Evolutionary conservation across 1,284 basidiomycete species (phyloP).

Genomic region (Gymnopus androsaceus): DNA sequence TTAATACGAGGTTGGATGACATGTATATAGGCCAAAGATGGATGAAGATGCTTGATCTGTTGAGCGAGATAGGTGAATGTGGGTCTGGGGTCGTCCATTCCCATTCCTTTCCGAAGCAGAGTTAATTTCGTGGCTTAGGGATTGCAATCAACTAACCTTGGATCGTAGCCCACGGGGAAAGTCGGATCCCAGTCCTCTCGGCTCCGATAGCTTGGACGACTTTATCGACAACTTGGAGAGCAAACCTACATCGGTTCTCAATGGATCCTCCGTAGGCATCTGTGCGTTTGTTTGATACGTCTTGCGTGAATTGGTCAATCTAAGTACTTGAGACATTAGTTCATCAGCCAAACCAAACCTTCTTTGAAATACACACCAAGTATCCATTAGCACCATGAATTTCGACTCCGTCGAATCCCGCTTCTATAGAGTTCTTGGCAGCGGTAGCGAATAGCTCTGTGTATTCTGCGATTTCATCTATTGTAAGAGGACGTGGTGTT

Average conservation of each 20-base stretch:
- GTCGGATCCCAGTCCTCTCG: no score
- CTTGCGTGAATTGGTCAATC: conserved; percentile 46
- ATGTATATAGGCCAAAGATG: conserved; percentile 51
- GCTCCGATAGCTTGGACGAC: no score
- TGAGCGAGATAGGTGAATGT: conserved; percentile 36
- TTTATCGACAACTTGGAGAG: conserved; percentile 48
- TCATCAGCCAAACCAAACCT: no score
- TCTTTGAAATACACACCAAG: conserved; percentile 20
- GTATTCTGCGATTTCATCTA: conserved; percentile 45
- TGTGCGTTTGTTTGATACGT: conserved; percentile 47
- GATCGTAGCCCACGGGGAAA: conserved; percentile 48
- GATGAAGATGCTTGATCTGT: conserved; percentile 29
- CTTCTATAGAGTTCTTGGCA: conserved; percentile 47
- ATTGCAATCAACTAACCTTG: conserved; percentile 27
- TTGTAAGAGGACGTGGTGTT: conserved; percentile 34
- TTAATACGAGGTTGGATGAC: conserved; percentile 37
- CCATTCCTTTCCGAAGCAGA: conserved; percentile 33
- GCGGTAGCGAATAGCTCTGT: conserved; percentile 37
- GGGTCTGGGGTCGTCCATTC: conserved; percentile 41
- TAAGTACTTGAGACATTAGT: no score
- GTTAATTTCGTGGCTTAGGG: not conserved
- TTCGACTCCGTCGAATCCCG: no score
- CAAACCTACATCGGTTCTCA: conserved; percentile 52
- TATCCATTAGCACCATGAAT: conserved; percentile 42
- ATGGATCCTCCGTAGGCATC: conserved; percentile 58